Evolutionary conservation across 345 rosid species (phyloP).

Genomic region (Brassica rapa): DNA sequence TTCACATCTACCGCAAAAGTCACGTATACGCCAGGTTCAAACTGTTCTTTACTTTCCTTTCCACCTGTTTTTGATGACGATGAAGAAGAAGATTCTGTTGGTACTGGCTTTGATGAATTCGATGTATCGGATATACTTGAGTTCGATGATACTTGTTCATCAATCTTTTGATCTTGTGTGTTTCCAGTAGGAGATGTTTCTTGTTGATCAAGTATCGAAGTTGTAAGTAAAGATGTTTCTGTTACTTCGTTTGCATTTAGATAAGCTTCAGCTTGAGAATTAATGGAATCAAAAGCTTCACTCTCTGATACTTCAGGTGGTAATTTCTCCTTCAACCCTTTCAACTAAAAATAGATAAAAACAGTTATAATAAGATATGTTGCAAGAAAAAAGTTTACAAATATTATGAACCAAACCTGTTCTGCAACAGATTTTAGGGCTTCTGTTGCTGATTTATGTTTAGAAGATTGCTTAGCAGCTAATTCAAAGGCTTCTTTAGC

Average conservation of each 20-base stretch:
- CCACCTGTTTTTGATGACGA: slow-evolving; percentile 35
- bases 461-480: slow-evolving; percentile 59
- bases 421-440: slow-evolving; percentile 50
- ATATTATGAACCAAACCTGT: slow-evolving; percentile 51
- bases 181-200: slow-evolving; percentile 30
- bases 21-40: slow-evolving; percentile 91
- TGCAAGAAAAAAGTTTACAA: not conserved
- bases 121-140: slow-evolving; percentile 29
- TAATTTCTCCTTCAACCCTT: slow-evolving; percentile 50
- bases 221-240: slow-evolving; percentile 26
- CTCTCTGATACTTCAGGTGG: slow-evolving; percentile 57
- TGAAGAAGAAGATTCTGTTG: slow-evolving; percentile 29
- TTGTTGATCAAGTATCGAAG: slow-evolving; percentile 31
- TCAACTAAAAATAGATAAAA: slow-evolving; percentile 49
- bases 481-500: slow-evolving; percentile 51
- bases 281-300: slow-evolving; percentile 57
- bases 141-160: slow-evolving; percentile 27
- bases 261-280: slow-evolving; percentile 57
- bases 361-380: not conserved
- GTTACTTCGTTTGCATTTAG: slow-evolving; percentile 37
- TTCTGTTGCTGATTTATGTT: slow-evolving; percentile 54
- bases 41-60: slow-evolving; percentile 69
- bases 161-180: slow-evolving; percentile 35
- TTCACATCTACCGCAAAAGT: slow-evolving; percentile 51
- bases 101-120: slow-evolving; percentile 34